phyloP scores from a whole-genome alignment of 345 rosid species.

The Hibiscus trionum region DNA sequence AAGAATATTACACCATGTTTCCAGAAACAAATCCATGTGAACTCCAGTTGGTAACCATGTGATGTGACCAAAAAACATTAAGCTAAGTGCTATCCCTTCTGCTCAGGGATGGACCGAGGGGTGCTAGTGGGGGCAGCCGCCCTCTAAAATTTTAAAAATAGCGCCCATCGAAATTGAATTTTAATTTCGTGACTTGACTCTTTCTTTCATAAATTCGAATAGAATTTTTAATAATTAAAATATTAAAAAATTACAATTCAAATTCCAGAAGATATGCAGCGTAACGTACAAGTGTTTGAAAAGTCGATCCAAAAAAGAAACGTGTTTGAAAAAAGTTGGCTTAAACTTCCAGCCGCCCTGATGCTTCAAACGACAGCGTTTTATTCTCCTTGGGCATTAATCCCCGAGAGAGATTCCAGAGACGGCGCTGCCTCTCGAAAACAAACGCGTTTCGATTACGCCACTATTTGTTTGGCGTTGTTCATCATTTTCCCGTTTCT shows the following conservation, averaged over 20 bases:
- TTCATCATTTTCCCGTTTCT: background rate
- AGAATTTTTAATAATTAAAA: too few relatives aligned
- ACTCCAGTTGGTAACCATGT: background rate
- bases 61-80: background rate
- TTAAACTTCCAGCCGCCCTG: background rate
- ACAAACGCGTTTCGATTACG: background rate
- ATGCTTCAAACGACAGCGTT: background rate
- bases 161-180: background rate
- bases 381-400: background rate
- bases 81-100: background rate
- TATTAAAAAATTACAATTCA: too few relatives aligned
- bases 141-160: too few relatives aligned
- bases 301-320: too few relatives aligned
- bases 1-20: background rate
- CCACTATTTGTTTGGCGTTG: background rate
- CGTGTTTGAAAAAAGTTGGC: background rate
- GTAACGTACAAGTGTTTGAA: too few relatives aligned
- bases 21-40: background rate
- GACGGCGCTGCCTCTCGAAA: slow-evolving; percentile 9
- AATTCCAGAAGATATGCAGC: too few relatives aligned
- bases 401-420: background rate
- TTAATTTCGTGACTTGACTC: too few relatives aligned
- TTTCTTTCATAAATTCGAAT: too few relatives aligned
- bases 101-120: background rate
- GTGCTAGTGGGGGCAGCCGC: too few relatives aligned